Conservation (phyloP, 352 stramenopile species). For the Phytophthora pistaciae region DNA sequence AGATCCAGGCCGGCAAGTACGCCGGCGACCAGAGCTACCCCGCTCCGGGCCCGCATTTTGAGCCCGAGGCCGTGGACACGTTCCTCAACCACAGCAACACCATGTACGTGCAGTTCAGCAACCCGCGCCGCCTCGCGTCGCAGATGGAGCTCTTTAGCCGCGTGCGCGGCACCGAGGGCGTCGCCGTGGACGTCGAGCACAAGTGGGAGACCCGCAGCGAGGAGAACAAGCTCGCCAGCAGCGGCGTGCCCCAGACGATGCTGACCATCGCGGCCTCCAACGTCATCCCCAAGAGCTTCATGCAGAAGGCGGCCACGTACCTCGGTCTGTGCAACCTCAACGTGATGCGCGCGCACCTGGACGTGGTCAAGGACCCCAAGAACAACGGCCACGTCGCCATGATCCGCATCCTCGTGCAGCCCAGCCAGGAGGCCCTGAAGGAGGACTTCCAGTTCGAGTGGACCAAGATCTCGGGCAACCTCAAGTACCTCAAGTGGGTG, state of each 20-base stretch:
- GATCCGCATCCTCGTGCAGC: conserved; percentile 85
- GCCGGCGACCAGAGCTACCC: conserved; percentile 60
- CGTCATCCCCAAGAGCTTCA: conserved; percentile 83
- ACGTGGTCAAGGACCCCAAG: conserved; percentile 92
- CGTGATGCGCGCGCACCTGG: conserved; percentile 95
- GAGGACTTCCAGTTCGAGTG: conserved; percentile 75
- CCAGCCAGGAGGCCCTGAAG: conserved; percentile 59
- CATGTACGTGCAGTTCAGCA: conserved; percentile 88
- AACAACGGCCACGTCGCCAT: conserved; percentile 76
- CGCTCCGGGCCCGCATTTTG: conserved; percentile 60
- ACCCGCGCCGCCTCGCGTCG: conserved; percentile 74
- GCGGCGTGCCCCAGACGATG: conserved; percentile 77
- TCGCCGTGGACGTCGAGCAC: conserved; percentile 83
- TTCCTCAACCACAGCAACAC: conserved; percentile 80
- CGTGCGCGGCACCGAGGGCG: conserved; percentile 78
- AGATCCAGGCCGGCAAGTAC: conserved; percentile 85
- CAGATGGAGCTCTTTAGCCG: conserved; percentile 78
- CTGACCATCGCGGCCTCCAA: conserved; percentile 86
- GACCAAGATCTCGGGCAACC: conserved; percentile 86
- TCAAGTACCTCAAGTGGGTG: conserved; percentile 92
- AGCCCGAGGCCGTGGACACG: conserved; percentile 66
- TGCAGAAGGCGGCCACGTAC: conserved; percentile 87
- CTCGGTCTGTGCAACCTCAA: conserved; percentile 95
- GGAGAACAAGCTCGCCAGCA: conserved; percentile 83
- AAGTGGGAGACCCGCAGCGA: conserved; percentile 83